Evolutionary conservation across 768 basidiomycete species (phyloP).

Genomic region (Lepiota venenata): DNA sequence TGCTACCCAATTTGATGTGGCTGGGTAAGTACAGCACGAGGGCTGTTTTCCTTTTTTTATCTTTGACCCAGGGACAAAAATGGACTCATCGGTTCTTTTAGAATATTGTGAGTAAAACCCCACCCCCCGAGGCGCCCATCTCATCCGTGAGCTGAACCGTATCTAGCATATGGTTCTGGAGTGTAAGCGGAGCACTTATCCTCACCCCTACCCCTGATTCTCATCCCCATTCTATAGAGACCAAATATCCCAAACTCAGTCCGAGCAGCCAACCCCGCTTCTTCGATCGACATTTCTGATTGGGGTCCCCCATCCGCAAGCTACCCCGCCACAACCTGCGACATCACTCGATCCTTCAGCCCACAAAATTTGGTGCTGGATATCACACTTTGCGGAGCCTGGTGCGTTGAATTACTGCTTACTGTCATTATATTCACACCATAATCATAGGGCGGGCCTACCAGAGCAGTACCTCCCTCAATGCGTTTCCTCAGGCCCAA

Average conservation of each 20-base stretch:
- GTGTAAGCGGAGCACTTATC: conserved; percentile 25
- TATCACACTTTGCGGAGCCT: conserved; percentile 51
- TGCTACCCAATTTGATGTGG: conserved; percentile 64
- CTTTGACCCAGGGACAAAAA: background rate
- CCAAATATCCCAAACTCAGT: conserved; percentile 15
- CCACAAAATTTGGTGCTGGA: conserved; percentile 48
- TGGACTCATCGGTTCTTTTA: background rate
- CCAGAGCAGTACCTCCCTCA: conserved; percentile 2
- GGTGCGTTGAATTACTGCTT: conserved; percentile 21
- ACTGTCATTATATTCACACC: background rate
- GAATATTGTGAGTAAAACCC: conserved; percentile 17
- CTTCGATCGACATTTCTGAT: conserved; percentile 28
- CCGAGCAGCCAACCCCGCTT: background rate
- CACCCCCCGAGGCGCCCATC: background rate
- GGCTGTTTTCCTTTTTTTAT: background rate
- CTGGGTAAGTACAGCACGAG: conserved; percentile 35
- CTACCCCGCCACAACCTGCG: conserved; percentile 35
- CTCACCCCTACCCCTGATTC: conserved; percentile 4
- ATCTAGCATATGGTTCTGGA: conserved; percentile 45
- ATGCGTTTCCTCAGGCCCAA: background rate
- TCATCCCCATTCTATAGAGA: conserved; percentile 24
- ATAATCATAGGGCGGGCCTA: background rate
- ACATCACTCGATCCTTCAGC: conserved; percentile 38
- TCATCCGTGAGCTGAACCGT: background rate
- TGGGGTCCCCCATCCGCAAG: conserved; percentile 43